Base-by-base conservation (phyloP, 768 basidiomycete species). In the Piloderma croceum region DNA sequence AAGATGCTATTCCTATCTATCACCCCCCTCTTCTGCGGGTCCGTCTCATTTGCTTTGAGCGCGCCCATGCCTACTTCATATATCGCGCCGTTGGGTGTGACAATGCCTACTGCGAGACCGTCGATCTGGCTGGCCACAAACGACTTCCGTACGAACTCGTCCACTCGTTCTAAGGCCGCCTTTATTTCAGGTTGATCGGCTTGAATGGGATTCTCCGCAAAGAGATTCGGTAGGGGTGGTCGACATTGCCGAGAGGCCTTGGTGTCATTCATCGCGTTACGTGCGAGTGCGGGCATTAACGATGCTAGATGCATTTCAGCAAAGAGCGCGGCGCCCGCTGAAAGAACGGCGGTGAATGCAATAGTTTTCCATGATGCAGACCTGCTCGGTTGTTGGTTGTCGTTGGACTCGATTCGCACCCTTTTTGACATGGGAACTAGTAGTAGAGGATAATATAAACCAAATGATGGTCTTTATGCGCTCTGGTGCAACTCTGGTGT, bases 101-200 rank as follows among this genome's bases (percentile, higher is more conserved):
- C 70, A 3, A 79, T 56, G 4, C 71, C 73, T 19, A 77, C 51
- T 1, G 70, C 65, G 18, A 79, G 58, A 41, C 71, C 71, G 49
- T 79, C 74, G 5, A 78, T 68, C 43, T 54, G 23, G 7, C 57
- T 47, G 3, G 58, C 58, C 4, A 52, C 56, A 20, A 46, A 44
- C 9, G 57, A 50, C 4, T 65, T 49, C n/a, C n/a, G n/a, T n/a
- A n/a, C n/a, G 44, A 53, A 60, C 13, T 54, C 47, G 39, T 63
- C 53, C 3, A 64, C 37, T 10, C 53, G 35, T 24, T 50, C 51
- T 23, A 52, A 46, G 15, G 53, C 55, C 32, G 53, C 54, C 24
- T 36, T 19, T 10, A 61, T 50, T 34, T 44, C 22, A 4, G 50
- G 49, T 24, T 54, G 46, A 34, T 38, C 50, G 3, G 54, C 48